A percentile compares a stretch with the other conserved stretches of the same genome.
These are phyloP conservation scores for Blastobotrys petasosporus DNA, from an alignment of 1,139 yeast genomes.

Conservation along the genomic window DNA sequence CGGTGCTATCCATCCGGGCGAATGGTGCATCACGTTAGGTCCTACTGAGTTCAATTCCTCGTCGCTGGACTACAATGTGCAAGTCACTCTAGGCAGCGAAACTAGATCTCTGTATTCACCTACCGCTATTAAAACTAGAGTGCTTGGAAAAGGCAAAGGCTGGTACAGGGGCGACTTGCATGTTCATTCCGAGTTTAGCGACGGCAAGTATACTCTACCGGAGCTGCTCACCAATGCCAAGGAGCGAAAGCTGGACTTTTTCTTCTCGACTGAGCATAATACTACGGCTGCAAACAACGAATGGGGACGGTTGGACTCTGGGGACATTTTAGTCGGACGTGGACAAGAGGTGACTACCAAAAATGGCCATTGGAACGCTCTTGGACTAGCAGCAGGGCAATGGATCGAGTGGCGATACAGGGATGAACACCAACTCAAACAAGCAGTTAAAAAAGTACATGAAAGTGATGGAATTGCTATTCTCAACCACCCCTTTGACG, in stretches of 20 bases:
- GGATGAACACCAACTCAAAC: constrained; percentile 6
- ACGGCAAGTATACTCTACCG: constrained; percentile 13
- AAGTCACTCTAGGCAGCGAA: constrained; percentile 5
- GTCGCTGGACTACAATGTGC: constrained; percentile 1
- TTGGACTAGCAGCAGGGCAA: constrained; percentile 14
- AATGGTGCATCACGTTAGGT: constrained; percentile 13
- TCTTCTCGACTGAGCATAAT: constrained; percentile 18
- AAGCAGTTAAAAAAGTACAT: constrained; percentile 12
- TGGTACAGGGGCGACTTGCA: constrained; percentile 20
- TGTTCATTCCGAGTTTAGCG: constrained; percentile 16
- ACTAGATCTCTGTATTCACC: constrained; percentile 8
- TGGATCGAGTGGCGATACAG: constrained; percentile 14
- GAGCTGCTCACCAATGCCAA: constrained; percentile 10
- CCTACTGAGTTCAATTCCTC: not conserved
- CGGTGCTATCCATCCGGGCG: constrained; percentile 14
- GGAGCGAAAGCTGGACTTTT: constrained; percentile 12
- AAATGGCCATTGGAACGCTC: constrained; percentile 18
- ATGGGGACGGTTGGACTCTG: constrained; percentile 14
- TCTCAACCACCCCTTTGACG: constrained; percentile 17
- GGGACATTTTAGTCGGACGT: constrained; percentile 13
- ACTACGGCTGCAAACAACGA: constrained; percentile 15
- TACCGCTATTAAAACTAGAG: constrained; percentile 11
- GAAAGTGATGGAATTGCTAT: constrained; percentile 14
- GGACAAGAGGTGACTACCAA: constrained; percentile 18
- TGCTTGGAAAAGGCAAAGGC: not conserved